Evolutionary conservation across 129 eudicot genomes (phyloP), one percentile per base, ranked within the genome.

Genomic region (Mikania micrantha): DNA sequence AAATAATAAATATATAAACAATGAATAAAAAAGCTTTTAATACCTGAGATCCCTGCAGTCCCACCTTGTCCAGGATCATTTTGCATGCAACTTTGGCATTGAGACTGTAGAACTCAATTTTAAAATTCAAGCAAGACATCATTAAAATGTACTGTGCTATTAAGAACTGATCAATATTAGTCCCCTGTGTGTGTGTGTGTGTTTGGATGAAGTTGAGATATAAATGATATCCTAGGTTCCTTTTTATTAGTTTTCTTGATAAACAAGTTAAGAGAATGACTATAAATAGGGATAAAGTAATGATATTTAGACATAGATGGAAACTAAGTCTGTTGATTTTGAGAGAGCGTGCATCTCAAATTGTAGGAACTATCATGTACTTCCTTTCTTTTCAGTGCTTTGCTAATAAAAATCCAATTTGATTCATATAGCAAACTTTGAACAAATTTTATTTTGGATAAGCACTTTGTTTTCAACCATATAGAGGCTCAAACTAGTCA

Each of bases 21-120:
- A 29, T 29, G 4, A 29, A 29, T 29, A 29, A 29, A 29, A 29
- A 29, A 29, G 4, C 29, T 49, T 31, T 2, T 20, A 25, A 69
- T 72, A 93, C 99, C 95, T 93, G 99, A 72, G 85, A 83, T 49
- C 95, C 96, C 22, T 75, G 45, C 45, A 93, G 91, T 60, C 81
- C 84, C 77, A 78, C 81, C 74, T 81, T 88, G 61, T 83, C 92
- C 79, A 93, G 80, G 76, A 93, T 86, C 88, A 70, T 86, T 74
- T 77, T 69, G 81, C 99, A 93, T 54, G 89, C 95, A 53, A 3
- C 80, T 73, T 82, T 88, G 54, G 82, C 90, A 66, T 87, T 80
- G 42, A 52, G 54, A 67, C 95, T 88, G 90, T 66, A 67, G 56
- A 34, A 38, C 34, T 41, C 56, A 52, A 49, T 7, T 11, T 54